Conservation (phyloP, 1,139 yeast species). For the Diutina mesorugosa region DNA sequence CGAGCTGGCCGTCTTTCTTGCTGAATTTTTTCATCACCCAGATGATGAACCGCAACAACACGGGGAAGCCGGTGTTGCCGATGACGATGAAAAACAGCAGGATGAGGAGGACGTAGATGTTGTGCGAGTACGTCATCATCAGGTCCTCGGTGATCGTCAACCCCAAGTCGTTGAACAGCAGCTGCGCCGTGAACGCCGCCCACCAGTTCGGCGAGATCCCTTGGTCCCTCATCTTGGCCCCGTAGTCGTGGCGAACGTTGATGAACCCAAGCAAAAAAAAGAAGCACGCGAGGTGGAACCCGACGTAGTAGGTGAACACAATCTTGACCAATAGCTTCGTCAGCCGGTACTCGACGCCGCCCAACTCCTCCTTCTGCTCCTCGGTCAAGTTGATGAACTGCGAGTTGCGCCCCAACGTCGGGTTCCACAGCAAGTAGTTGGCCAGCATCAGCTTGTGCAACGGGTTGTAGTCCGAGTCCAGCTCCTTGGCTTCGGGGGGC, state of each 20-base stretch:
- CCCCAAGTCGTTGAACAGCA: conserved; percentile 79
- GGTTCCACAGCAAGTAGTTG: conserved; percentile 76
- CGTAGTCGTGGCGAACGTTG: conserved; percentile 4
- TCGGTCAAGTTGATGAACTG: conserved; percentile 73
- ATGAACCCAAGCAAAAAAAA: conserved; percentile 44
- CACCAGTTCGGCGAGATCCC: conserved; percentile 81
- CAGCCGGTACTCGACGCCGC: conserved; percentile 95
- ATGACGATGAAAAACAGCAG: conserved; percentile 61
- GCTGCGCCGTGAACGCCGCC: conserved; percentile 73
- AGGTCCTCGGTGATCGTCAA: conserved; percentile 70
- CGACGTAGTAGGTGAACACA: conserved; percentile 54
- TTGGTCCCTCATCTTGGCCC: conserved; percentile 21
- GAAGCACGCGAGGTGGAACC: conserved; percentile 55
- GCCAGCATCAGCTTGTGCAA: conserved; percentile 26
- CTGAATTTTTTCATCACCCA: conserved; percentile 67
- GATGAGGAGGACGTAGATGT: conserved; percentile 52
- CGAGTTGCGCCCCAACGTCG: conserved; percentile 92
- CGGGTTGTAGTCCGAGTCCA: not conserved
- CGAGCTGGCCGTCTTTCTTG: conserved; percentile 48
- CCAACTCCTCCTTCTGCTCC: conserved; percentile 83
- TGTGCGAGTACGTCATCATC: conserved; percentile 49
- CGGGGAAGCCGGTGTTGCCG: conserved; percentile 92
- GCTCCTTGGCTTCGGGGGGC: not conserved
- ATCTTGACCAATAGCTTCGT: conserved; percentile 63
- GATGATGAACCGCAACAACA: conserved; percentile 61